Evolutionary conservation across 192 early-diverging fungal species (phyloP).

Genomic region (Backusella parvicylindrica): DNA sequence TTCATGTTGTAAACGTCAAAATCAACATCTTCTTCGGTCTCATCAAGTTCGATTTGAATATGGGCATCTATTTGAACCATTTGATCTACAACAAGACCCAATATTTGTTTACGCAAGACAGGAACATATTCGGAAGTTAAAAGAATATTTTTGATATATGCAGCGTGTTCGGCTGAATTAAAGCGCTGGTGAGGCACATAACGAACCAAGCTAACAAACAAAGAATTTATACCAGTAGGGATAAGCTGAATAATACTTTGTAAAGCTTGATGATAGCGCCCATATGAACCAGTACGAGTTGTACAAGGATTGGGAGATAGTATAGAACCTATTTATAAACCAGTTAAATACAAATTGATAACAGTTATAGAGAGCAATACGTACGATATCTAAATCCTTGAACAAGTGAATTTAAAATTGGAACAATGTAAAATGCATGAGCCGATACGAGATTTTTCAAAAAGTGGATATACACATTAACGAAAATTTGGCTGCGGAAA

Average conservation of each 20-base stretch:
- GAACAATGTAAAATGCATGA: slow-evolving; percentile 61
- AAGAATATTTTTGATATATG: slow-evolving; percentile 77
- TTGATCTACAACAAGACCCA: slow-evolving; percentile 73
- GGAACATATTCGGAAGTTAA: slow-evolving; percentile 73
- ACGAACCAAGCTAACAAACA: slow-evolving; percentile 57
- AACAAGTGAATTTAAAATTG: slow-evolving; percentile 60
- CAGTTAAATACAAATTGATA: not conserved
- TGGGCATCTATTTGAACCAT: slow-evolving; percentile 91
- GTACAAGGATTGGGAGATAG: slow-evolving; percentile 12
- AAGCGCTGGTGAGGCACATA: slow-evolving; percentile 74
- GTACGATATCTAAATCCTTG: slow-evolving; percentile 48
- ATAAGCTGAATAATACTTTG: slow-evolving; percentile 60
- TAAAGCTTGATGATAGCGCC: slow-evolving; percentile 62
- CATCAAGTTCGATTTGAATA: slow-evolving; percentile 88
- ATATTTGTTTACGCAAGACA: slow-evolving; percentile 63
- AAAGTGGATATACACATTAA: slow-evolving; percentile 53
- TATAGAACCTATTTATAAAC: not conserved
- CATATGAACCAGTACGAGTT: slow-evolving; percentile 37
- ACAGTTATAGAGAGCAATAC: not conserved
- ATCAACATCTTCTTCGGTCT: slow-evolving; percentile 63
- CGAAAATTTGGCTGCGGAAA: slow-evolving; percentile 43
- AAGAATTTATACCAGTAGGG: slow-evolving; percentile 62
- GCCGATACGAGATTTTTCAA: slow-evolving; percentile 74
- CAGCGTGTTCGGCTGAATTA: slow-evolving; percentile 49
- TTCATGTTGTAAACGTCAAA: slow-evolving; percentile 36